Evolutionary conservation across 108 stramenopile species (phyloP), one percentile per base, ranked within the genome.

Genomic region (Schizochytrium sp.): DNA sequence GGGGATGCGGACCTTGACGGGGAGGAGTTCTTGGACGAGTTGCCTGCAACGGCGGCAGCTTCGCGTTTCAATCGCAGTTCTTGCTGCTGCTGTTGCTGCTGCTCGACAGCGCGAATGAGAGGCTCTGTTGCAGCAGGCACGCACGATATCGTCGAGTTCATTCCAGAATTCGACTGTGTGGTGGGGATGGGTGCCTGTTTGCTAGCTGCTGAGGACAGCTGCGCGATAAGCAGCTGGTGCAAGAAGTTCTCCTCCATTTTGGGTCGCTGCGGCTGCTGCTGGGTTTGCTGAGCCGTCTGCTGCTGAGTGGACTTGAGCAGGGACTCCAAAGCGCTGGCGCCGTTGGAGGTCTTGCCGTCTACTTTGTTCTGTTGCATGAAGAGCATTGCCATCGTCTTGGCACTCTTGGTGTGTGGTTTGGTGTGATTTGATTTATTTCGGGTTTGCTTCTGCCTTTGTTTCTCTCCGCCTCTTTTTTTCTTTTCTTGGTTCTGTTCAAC

Each of bases 161-260:
- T 69, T 15, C 28, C 19, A 38, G 40, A 44, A 38, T 69, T 38
- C 64, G 40, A 44, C 57, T 58, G 57, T 17, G 13, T 58, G 57
- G 13, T 58, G 57, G 13, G 10, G 57, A 4, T 64, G 61, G 41
- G 38, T 28, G 41, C n/a, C 41, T 44, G 40, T 38, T 2, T 69
- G 64, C 64, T 69, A 44, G 1, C 19, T n/a, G 28, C 59, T 60
- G 28, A 28, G 59, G 59, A 60, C 19, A 60, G 28, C 28, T n/a
- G 59, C 59, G 59, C 59, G 19, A 60, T n/a, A 17, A 60, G 2
- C 1, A 60, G 1, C 59, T 60, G 59, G 59, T n/a, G 59, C 59
- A 60, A 60, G 59, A 60, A 2, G 28, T 60, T 60, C 59, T n/a
- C 19, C 59, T 60, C 59, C 59, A 60, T 60, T n/a, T n/a, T 60